A percentile compares a stretch with the other conserved stretches of the same genome.
These are phyloP conservation scores for Quercus ilex DNA, from an alignment of 306 rosid genomes.

Conservation along the genomic window DNA sequence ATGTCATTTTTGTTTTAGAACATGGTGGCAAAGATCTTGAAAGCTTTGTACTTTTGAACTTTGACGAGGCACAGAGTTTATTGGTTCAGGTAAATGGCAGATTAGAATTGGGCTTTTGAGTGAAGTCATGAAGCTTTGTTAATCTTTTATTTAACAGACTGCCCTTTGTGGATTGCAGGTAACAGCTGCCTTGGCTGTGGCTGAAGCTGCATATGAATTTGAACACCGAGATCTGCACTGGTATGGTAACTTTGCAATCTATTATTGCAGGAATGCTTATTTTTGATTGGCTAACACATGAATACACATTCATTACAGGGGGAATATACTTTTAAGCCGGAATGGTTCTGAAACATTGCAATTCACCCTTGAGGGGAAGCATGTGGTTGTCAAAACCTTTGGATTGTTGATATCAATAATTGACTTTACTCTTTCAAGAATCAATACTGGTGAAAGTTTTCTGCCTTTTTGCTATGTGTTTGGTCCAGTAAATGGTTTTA, in stretches of 20 bases:
- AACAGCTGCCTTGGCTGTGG: constrained; percentile 83
- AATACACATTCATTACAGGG: constrained; percentile 51
- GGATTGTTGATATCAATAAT: constrained; percentile 79
- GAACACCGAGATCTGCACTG: constrained; percentile 99
- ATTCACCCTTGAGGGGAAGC: constrained; percentile 78
- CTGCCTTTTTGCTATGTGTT: constrained; percentile 1
- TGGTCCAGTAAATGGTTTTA: background rate
- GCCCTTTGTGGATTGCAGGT: constrained; percentile 48
- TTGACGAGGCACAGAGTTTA: constrained; percentile 67
- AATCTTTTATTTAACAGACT: constrained; percentile 2
- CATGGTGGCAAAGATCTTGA: constrained; percentile 96
- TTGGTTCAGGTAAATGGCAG: constrained; percentile 66
- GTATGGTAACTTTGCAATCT: constrained; percentile 37
- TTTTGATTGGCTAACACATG: constrained; percentile 20
- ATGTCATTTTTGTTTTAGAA: constrained; percentile 62
- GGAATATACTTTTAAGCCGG: constrained; percentile 77
- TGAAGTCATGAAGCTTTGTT: constrained; percentile 22
- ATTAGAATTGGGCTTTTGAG: background rate
- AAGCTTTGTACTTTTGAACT: constrained; percentile 73
- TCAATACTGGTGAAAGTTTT: constrained; percentile 61
- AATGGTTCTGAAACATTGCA: constrained; percentile 54
- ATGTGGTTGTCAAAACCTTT: constrained; percentile 51
- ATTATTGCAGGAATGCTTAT: constrained; percentile 3
- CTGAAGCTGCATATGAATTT: constrained; percentile 90
- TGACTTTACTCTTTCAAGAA: constrained; percentile 88